Evolutionary conservation across 1,284 basidiomycete genomes (phyloP).

Genomic region (Abortiporus biennis): DNA sequence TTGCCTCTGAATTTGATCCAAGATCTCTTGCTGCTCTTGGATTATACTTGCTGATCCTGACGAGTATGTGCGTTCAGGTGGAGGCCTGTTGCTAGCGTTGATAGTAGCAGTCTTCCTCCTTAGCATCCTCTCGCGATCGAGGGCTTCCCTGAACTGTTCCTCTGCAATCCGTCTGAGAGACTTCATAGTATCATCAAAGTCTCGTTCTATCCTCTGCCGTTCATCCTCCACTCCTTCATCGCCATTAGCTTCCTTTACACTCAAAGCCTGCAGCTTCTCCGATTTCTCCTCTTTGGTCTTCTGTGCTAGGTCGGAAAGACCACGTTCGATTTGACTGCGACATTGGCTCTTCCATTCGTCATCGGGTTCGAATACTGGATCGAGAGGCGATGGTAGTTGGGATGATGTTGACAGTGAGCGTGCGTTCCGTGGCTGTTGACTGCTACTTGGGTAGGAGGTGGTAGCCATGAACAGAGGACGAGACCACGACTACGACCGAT

Average conservation of each 20-base stretch:
- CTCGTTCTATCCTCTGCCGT: slow-evolving; percentile 27
- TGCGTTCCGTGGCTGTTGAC: not conserved
- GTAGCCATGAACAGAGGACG: slow-evolving; percentile 1
- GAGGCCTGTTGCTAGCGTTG: no score
- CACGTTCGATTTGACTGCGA: slow-evolving; percentile 36
- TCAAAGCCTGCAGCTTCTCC: slow-evolving; percentile 27
- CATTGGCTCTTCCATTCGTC: slow-evolving; percentile 44
- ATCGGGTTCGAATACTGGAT: slow-evolving; percentile 32
- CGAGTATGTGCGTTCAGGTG: slow-evolving; percentile 10
- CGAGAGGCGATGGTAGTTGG: no score
- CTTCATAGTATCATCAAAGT: slow-evolving; percentile 33
- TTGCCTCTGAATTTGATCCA: slow-evolving; percentile 22
- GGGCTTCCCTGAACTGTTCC: slow-evolving; percentile 21
- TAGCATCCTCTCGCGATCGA: slow-evolving; percentile 24
- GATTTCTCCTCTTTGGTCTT: slow-evolving; percentile 40
- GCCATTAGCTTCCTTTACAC: slow-evolving; percentile 16
- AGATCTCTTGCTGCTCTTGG: slow-evolving; percentile 25
- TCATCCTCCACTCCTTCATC: no score
- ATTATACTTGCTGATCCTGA: slow-evolving; percentile 13
- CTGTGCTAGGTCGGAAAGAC: slow-evolving; percentile 37
- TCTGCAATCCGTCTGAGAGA: slow-evolving; percentile 24
- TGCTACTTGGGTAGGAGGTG: not conserved
- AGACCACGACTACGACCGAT: not conserved
- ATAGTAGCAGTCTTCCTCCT: slow-evolving; percentile 18
- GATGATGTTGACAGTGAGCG: no score